Conservation (phyloP, 2,329 filamentous ascomycete species). For the Exophiala xenobiotica region DNA sequence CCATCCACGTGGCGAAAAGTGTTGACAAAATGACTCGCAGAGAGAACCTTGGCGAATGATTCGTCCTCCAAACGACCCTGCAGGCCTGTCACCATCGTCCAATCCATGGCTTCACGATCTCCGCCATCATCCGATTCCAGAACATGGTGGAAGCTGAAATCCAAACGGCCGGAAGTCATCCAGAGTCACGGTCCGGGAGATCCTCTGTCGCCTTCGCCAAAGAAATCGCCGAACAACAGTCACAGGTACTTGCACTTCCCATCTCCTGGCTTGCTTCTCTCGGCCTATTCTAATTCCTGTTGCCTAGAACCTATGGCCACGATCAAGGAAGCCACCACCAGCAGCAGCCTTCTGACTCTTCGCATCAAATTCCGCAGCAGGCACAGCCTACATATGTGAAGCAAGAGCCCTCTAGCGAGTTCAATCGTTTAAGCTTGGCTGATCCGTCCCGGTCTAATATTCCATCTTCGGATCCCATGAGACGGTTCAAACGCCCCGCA, state of each 20-base stretch:
- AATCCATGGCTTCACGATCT: background rate
- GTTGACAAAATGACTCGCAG: background rate
- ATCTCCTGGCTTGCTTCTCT: background rate
- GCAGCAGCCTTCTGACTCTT: background rate
- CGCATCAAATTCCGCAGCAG: background rate
- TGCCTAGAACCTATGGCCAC: background rate
- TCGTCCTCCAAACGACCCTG: background rate
- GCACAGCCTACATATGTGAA: background rate
- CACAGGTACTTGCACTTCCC: background rate
- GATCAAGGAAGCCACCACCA: background rate
- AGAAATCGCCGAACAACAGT: background rate
- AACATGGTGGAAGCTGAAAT: background rate
- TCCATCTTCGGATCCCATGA: constrained; percentile 3
- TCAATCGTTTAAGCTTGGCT: background rate
- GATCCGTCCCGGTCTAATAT: background rate
- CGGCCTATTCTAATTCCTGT: background rate
- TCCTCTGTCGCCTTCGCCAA: background rate
- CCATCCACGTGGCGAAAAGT: background rate
- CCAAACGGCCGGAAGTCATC: background rate
- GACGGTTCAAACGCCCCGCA: constrained; percentile 20
- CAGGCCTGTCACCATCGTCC: background rate
- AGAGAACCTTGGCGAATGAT: background rate
- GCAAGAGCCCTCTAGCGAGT: background rate
- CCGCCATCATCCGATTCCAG: background rate
- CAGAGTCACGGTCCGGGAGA: background rate